These are phyloP conservation scores for Zarea fungicola DNA, from an alignment of 2,329 filamentous ascomycete species.

Conservation along the genomic window DNA sequence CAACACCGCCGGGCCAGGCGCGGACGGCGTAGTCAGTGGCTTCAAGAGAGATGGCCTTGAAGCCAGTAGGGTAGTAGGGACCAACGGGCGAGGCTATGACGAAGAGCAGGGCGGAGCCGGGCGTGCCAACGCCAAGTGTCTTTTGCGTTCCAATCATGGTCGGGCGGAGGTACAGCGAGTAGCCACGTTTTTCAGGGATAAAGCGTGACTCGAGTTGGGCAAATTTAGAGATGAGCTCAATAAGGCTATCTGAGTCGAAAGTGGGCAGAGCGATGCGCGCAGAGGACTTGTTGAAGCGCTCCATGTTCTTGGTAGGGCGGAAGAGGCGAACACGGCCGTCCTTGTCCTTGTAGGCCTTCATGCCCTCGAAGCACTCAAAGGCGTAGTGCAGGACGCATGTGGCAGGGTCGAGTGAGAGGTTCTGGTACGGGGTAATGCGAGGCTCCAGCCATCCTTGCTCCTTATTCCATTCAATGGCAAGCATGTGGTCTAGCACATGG, in stretches of 20 bases:
- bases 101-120: slow-evolving; percentile 85
- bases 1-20: slow-evolving; percentile 95
- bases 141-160: slow-evolving; percentile 97
- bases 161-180: slow-evolving; percentile 91
- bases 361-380: slow-evolving; percentile 96
- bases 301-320: slow-evolving; percentile 95
- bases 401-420: slow-evolving; percentile 91
- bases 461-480: slow-evolving; percentile 88
- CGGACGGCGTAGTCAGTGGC: slow-evolving; percentile 95
- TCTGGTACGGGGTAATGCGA: slow-evolving; percentile 88
- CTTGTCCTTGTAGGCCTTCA: slow-evolving; percentile 97
- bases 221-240: slow-evolving; percentile 75
- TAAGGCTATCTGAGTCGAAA: slow-evolving; percentile 69
- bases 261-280: slow-evolving; percentile 89
- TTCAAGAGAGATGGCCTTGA: slow-evolving; percentile 94
- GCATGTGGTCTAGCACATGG: slow-evolving; percentile 97
- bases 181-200: slow-evolving; percentile 80
- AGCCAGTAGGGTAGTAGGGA: slow-evolving; percentile 96
- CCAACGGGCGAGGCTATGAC: slow-evolving; percentile 95
- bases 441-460: slow-evolving; percentile 77
- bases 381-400: slow-evolving; percentile 98
- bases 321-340: slow-evolving; percentile 77
- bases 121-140: slow-evolving; percentile 88
- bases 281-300: slow-evolving; percentile 83
- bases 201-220: slow-evolving; percentile 80